These are phyloP conservation scores for Fusarium decemcellulare DNA, from an alignment of 2,329 filamentous ascomycete species.

Conservation along the genomic window DNA sequence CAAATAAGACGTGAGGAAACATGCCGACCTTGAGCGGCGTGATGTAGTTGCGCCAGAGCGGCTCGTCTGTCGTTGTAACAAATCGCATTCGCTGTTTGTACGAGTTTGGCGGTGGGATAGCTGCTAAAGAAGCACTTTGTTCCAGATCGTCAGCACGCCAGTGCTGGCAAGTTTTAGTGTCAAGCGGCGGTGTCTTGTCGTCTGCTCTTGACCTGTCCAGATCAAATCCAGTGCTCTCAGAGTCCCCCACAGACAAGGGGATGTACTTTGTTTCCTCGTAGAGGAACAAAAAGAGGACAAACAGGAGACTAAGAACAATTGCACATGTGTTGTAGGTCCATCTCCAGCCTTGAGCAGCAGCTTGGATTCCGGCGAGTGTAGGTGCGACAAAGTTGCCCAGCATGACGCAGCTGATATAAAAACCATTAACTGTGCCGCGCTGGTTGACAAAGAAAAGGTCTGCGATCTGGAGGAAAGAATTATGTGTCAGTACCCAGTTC, in stretches of 20 bases:
- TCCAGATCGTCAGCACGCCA: background rate
- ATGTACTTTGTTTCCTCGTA: conserved; percentile 46
- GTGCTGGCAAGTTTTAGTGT: background rate
- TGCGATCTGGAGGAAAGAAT: conserved; percentile 28
- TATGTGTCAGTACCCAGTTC: background rate
- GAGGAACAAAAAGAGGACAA: conserved; percentile 33
- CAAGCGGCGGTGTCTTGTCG: background rate
- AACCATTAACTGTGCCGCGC: conserved; percentile 43
- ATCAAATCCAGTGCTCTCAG: background rate
- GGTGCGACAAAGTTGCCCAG: conserved; percentile 44
- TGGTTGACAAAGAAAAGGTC: conserved; percentile 49
- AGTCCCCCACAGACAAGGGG: conserved; percentile 13
- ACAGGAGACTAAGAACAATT: conserved; percentile 25
- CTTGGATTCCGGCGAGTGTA: conserved; percentile 42
- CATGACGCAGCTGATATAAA: conserved; percentile 46
- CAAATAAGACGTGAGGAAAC: conserved; percentile 55
- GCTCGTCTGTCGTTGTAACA: conserved; percentile 24
- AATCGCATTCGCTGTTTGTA: conserved; percentile 12
- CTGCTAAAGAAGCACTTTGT: background rate
- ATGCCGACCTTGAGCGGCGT: conserved; percentile 7
- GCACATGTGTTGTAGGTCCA: conserved; percentile 32
- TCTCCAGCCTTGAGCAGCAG: conserved; percentile 27
- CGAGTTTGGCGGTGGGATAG: background rate
- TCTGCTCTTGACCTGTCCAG: background rate
- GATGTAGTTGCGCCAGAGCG: conserved; percentile 15